Percentiles rank a stretch among this genome's conserved stretches.
phyloP scores from a whole-genome alignment of 208 protist species.

The Acanthamoeba triangularis region DNA sequence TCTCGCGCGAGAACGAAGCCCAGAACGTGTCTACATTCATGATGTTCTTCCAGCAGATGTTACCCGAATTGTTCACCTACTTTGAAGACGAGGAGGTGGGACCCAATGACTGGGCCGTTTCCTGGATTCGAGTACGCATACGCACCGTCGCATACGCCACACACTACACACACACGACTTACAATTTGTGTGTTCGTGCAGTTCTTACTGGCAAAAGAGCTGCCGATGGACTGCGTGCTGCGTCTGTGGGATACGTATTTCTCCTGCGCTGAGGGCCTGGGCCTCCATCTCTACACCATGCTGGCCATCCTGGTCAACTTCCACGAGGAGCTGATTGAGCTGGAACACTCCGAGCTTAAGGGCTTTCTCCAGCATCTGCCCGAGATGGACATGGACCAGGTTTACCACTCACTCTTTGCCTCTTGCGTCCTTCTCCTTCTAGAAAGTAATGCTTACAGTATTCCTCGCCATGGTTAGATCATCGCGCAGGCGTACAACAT shows the following conservation, averaged over 20 bases:
- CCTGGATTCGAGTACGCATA: constrained; percentile 76
- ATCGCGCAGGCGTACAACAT: constrained; percentile 85
- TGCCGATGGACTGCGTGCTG: constrained; percentile 85
- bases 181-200: not conserved
- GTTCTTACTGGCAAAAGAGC: constrained; percentile 72
- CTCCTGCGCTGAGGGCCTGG: constrained; percentile 76
- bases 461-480: not conserved
- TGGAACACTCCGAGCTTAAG: constrained; percentile 84
- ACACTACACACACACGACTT: not conserved
- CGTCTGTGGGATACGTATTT: constrained; percentile 85
- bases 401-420: not conserved
- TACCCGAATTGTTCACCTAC: constrained; percentile 83
- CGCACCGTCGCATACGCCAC: not conserved
- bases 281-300: constrained; percentile 81
- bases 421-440: not conserved
- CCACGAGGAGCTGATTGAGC: constrained; percentile 82
- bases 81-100: constrained; percentile 86
- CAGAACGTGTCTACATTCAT: constrained; percentile 84
- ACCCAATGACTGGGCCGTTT: constrained; percentile 85
- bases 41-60: constrained; percentile 83
- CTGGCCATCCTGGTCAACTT: constrained; percentile 82
- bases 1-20: constrained; percentile 74
- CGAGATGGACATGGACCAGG: constrained; percentile 85
- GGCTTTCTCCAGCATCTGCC: constrained; percentile 85
- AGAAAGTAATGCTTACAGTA: not conserved